Evolutionary conservation across 164 flowering plant genomes (phyloP).

Genomic region (Vitis cinerea): DNA sequence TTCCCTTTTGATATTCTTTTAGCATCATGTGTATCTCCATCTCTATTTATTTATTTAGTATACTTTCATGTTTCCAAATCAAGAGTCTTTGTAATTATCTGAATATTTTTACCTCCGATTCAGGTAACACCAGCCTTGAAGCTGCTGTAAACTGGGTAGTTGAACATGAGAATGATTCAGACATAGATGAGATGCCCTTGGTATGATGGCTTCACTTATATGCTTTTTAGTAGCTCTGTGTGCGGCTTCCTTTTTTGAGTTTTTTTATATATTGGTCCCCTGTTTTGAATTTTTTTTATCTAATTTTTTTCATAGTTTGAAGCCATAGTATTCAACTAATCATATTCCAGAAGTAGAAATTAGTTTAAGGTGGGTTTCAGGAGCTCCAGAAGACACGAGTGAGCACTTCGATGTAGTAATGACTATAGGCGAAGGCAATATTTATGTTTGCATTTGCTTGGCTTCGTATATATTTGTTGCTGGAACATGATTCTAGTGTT

Average conservation of each 20-base stretch:
- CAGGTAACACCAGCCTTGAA: conserved; percentile 82
- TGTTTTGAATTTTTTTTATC: too few relatives aligned
- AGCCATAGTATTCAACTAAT: too few relatives aligned
- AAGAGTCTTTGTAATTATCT: background rate
- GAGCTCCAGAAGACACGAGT: background rate
- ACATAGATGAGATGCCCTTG: conserved; percentile 91
- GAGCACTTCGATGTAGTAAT: background rate
- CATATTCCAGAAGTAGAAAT: background rate
- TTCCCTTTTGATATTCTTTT: background rate
- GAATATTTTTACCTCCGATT: conserved; percentile 6
- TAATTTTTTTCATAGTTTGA: too few relatives aligned
- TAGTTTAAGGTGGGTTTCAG: background rate
- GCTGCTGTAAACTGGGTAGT: conserved; percentile 92
- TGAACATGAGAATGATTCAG: conserved; percentile 91
- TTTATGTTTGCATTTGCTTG: background rate
- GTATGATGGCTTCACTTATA: conserved; percentile 36
- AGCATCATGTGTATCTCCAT: background rate
- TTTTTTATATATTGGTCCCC: too few relatives aligned
- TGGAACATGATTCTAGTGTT: background rate
- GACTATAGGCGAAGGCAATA: background rate
- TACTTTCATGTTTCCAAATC: background rate
- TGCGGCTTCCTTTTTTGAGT: background rate
- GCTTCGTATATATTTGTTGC: background rate
- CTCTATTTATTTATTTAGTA: background rate
- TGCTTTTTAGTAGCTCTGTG: background rate